A percentile compares a stretch with the other conserved stretches of the same genome.
These are phyloP conservation scores for Ambispora gerdemannii DNA, from an alignment of 192 early-diverging fungal genomes.

Conservation along the genomic window DNA sequence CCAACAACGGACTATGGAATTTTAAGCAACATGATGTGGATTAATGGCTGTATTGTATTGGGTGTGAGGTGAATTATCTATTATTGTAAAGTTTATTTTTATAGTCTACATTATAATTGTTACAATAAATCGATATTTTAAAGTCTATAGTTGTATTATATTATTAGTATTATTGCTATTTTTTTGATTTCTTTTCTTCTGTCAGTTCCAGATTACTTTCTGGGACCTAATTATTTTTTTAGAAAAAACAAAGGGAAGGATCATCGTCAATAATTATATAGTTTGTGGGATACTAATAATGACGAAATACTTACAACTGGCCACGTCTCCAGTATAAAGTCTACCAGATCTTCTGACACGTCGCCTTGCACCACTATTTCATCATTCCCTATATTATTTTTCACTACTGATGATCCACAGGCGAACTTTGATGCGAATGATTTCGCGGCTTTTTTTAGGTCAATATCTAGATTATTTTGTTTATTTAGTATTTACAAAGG, in stretches of 20 bases:
- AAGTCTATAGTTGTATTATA: not conserved
- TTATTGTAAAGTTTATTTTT: no score
- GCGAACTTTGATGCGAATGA: slow-evolving; percentile 94
- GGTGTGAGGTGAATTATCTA: not conserved
- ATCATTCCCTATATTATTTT: slow-evolving; percentile 87
- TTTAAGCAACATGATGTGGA: not conserved
- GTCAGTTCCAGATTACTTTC: slow-evolving; percentile 72
- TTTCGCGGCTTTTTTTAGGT: slow-evolving; percentile 97
- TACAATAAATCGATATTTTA: no score
- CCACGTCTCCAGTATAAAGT: slow-evolving; percentile 77
- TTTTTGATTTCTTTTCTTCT: slow-evolving; percentile 64
- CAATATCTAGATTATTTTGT: no score
- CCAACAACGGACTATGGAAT: slow-evolving; percentile 7
- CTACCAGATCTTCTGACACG: slow-evolving; percentile 83
- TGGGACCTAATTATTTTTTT: no score
- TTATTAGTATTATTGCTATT: not conserved
- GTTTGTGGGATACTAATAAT: not conserved
- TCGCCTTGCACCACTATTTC: slow-evolving; percentile 99
- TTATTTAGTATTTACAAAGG: no score
- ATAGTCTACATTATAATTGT: no score
- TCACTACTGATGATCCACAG: slow-evolving; percentile 87
- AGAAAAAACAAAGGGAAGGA: no score
- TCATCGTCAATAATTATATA: no score
- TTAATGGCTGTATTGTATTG: not conserved
- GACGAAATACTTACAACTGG: slow-evolving; percentile 50